A percentile compares a stretch with the other conserved stretches of the same genome.
phyloP scores from a whole-genome alignment of 805 yeast genomes.

The Starmera dryadoides region DNA sequence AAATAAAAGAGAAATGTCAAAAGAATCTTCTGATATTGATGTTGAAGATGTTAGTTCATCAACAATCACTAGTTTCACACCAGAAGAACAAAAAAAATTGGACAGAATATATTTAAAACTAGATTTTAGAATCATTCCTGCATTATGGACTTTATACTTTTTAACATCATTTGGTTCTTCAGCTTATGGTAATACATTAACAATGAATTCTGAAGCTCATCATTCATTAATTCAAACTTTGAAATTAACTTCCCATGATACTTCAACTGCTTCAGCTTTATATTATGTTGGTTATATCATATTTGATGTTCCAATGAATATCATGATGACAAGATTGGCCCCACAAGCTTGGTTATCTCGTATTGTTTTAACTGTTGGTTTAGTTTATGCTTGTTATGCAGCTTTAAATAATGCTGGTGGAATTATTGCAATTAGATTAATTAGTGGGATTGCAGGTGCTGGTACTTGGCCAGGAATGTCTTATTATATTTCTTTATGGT shows the following conservation, averaged over 20 bases:
- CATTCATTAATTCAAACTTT: slow-evolving; percentile 56
- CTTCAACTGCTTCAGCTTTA: slow-evolving; percentile 70
- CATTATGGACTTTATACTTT: slow-evolving; percentile 74
- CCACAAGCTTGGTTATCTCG: slow-evolving; percentile 85
- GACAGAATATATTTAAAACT: slow-evolving; percentile 53
- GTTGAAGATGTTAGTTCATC: neutral
- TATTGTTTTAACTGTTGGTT: slow-evolving; percentile 68
- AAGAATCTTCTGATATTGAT: no score
- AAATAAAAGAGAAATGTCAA: no score
- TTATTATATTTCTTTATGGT: slow-evolving; percentile 78
- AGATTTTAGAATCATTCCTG: slow-evolving; percentile 71
- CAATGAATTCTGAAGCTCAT: slow-evolving; percentile 60
- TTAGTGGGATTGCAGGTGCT: slow-evolving; percentile 73
- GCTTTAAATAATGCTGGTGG: slow-evolving; percentile 52
- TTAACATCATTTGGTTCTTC: slow-evolving; percentile 71
- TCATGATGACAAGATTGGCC: slow-evolving; percentile 72
- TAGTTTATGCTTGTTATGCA: slow-evolving; percentile 69
- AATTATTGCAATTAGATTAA: slow-evolving; percentile 61
- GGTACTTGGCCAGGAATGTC: slow-evolving; percentile 92
- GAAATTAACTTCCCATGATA: slow-evolving; percentile 44
- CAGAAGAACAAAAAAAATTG: slow-evolving; percentile 27
- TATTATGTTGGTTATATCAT: slow-evolving; percentile 78
- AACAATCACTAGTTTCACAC: slow-evolving; percentile 12
- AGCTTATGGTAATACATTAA: slow-evolving; percentile 71
- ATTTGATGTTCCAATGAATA: slow-evolving; percentile 85